Percentiles rank a stretch among this genome's conserved stretches.
These are phyloP conservation scores for Tieghemostelium lacteum DNA, from an alignment of 78 protist species.

Conservation along the genomic window DNA sequence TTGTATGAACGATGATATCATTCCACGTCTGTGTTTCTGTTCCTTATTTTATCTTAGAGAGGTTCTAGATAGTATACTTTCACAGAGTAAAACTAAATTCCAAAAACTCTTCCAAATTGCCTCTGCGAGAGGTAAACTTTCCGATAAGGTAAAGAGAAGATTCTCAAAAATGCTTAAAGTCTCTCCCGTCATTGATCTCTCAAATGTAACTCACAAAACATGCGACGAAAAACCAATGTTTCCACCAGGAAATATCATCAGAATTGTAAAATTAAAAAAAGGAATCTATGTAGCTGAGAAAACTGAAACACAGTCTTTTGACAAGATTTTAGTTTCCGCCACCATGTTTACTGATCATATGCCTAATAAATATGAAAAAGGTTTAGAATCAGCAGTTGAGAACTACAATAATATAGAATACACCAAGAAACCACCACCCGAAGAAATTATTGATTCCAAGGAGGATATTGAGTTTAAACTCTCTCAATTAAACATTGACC, in stretches of 20 bases:
- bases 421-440: constrained; percentile 8
- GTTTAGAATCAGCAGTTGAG: constrained; percentile 23
- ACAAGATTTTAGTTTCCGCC: constrained; percentile 61
- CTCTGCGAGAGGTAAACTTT: constrained; percentile 36
- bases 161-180: constrained; percentile 68
- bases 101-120: constrained; percentile 70
- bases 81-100: constrained; percentile 50
- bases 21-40: constrained; percentile 65
- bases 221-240: constrained; percentile 38
- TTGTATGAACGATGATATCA: constrained; percentile 71
- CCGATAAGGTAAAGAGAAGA: constrained; percentile 20
- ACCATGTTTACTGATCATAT: constrained; percentile 80
- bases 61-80: constrained; percentile 24
- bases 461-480: too few species aligned
- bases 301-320: constrained; percentile 16
- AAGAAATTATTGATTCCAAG: too few species aligned
- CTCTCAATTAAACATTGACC: too few species aligned
- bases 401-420: constrained; percentile 4
- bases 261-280: constrained; percentile 47
- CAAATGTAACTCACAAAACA: constrained; percentile 30
- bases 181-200: constrained; percentile 50
- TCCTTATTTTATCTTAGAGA: constrained; percentile 56
- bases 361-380: constrained; percentile 76
- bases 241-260: constrained; percentile 60
- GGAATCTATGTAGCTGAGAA: constrained; percentile 63